Conservation (phyloP, 2,329 filamentous ascomycete species). For the Dothistroma pini region DNA sequence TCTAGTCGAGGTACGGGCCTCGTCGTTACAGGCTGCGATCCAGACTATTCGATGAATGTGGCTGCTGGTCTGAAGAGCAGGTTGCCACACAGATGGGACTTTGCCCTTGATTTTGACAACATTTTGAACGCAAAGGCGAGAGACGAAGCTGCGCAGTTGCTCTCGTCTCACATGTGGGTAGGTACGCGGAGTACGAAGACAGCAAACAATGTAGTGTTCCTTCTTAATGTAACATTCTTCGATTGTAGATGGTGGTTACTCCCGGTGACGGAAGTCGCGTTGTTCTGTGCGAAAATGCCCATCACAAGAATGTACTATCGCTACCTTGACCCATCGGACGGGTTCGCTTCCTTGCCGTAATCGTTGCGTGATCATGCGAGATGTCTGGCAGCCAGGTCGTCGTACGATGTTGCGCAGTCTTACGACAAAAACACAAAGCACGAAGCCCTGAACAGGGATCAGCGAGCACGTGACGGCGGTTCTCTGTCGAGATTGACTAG, state of each 20-base stretch:
- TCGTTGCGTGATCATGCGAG: not conserved
- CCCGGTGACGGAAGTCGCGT: not conserved
- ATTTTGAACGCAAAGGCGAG: slow-evolving; percentile 11
- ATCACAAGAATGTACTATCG: not conserved
- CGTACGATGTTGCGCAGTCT: not conserved
- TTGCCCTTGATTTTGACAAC: slow-evolving; percentile 18
- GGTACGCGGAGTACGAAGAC: not conserved
- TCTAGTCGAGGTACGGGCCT: slow-evolving; percentile 16
- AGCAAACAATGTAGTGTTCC: not conserved
- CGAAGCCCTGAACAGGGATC: not conserved
- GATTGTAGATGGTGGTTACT: not conserved
- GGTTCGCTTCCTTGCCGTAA: not conserved
- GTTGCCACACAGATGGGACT: slow-evolving; percentile 14
- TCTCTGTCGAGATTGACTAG: not conserved
- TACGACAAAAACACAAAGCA: not conserved
- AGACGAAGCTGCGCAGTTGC: slow-evolving; percentile 11
- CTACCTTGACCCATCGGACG: not conserved
- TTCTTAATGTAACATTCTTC: not conserved
- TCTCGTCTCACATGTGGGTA: not conserved
- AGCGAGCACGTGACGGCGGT: not conserved
- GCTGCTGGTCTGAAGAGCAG: slow-evolving; percentile 8
- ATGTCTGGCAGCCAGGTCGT: not conserved
- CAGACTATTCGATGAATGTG: slow-evolving; percentile 9
- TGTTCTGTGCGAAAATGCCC: not conserved
- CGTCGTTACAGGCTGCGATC: slow-evolving; percentile 12